phyloP scores from a whole-genome alignment of 192 early-diverging fungal species.

The Endogone sp. region DNA sequence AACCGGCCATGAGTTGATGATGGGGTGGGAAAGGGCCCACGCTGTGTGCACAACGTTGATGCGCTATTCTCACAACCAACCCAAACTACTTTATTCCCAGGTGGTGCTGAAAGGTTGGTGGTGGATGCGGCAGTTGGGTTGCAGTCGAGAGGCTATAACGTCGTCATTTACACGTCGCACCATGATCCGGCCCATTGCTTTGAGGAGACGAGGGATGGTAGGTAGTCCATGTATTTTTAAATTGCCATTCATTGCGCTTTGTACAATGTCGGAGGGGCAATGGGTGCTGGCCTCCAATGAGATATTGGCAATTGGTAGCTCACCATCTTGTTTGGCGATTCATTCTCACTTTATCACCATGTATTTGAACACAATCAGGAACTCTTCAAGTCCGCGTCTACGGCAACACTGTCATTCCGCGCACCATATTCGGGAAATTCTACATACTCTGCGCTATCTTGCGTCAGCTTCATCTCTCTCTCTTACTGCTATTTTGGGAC shows the following conservation, averaged over 20 bases:
- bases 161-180: conserved; percentile 86
- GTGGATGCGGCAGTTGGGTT: conserved; percentile 88
- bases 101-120: conserved; percentile 92
- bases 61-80: not conserved
- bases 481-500: conserved; percentile 40
- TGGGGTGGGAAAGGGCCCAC: no score
- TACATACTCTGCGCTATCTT: conserved; percentile 83
- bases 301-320: no score
- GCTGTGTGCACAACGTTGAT: no score
- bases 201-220: conserved; percentile 85
- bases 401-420: conserved; percentile 72
- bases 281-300: no score
- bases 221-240: not conserved
- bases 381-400: conserved; percentile 71
- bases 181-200: conserved; percentile 88
- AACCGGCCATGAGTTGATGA: no score
- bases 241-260: not conserved
- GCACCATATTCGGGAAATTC: conserved; percentile 62
- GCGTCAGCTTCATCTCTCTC: conserved; percentile 63
- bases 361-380: conserved; percentile 43
- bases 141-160: conserved; percentile 72
- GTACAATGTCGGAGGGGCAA: not conserved
- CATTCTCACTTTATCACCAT: not conserved
- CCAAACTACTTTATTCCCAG: conserved; percentile 26
- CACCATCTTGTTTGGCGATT: no score